Conservation (phyloP, 768 basidiomycete genomes). For the Auriculariales sp. region DNA sequence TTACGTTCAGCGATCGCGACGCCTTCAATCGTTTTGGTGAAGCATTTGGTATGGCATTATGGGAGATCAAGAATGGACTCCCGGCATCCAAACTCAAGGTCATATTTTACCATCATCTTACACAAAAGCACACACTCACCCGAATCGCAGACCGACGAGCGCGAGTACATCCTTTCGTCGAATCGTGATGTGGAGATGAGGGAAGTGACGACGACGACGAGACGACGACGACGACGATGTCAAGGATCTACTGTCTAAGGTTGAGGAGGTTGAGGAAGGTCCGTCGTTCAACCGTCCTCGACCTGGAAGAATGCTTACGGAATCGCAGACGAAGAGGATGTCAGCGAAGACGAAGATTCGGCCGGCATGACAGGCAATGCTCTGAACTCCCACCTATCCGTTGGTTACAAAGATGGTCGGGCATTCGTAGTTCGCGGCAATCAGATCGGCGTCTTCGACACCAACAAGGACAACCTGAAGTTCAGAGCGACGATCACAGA, state of each 20-base stretch:
- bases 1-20: constrained; percentile 46
- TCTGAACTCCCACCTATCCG: constrained; percentile 76
- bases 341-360: constrained; percentile 29
- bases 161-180: constrained; percentile 64
- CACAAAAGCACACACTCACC: neutral
- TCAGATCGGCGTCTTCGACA: constrained; percentile 81
- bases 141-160: constrained; percentile 56
- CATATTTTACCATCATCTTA: neutral
- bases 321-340: constrained; percentile 16
- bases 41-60: constrained; percentile 54
- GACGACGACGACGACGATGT: constrained; percentile 60
- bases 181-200: constrained; percentile 83
- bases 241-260: constrained; percentile 49
- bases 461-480: constrained; percentile 54
- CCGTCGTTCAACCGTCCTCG: constrained; percentile 3
- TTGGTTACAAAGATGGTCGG: constrained; percentile 91
- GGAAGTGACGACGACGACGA: too few species aligned
- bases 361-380: constrained; percentile 36
- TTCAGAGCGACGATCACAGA: constrained; percentile 82
- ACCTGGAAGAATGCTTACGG: neutral
- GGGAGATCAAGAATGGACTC: constrained; percentile 64
- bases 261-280: constrained; percentile 19
- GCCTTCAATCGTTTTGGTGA: constrained; percentile 45
- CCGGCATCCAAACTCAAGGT: constrained; percentile 77
- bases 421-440: constrained; percentile 88